Percentiles rank a stretch among this genome's conserved stretches.
Conservation (phyloP, 2,329 filamentous ascomycete species). For the Incumbomyces delicatus region DNA sequence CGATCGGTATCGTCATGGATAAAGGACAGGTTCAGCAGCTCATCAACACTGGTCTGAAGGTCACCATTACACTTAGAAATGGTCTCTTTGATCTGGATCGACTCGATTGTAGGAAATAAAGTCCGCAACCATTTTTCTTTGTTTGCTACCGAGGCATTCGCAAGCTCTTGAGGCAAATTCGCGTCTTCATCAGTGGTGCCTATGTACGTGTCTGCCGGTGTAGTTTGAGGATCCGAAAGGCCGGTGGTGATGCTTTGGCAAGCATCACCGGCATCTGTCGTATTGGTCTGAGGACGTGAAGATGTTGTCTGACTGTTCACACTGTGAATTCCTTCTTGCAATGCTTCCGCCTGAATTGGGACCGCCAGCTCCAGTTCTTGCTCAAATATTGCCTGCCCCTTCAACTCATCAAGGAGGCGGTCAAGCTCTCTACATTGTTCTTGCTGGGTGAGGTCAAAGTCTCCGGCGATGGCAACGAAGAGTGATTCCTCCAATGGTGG, state of each 20-base stretch:
- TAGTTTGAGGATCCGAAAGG: conserved; percentile 14
- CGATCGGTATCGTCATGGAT: conserved; percentile 58
- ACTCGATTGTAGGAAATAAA: conserved; percentile 63
- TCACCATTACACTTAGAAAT: conserved; percentile 60
- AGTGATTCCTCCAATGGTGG: conserved; percentile 67
- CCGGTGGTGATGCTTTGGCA: conserved; percentile 18
- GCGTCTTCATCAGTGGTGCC: not conserved
- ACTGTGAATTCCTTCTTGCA: not conserved
- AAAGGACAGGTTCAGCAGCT: conserved; percentile 68
- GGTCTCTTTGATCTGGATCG: conserved; percentile 55
- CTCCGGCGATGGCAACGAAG: conserved; percentile 63
- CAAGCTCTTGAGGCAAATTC: conserved; percentile 8
- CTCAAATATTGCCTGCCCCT: conserved; percentile 53
- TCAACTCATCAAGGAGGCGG: conserved; percentile 52
- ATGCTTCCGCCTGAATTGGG: not conserved
- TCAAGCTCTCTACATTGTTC: conserved; percentile 42
- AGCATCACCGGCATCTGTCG: conserved; percentile 9
- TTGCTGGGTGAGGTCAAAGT: conserved; percentile 55
- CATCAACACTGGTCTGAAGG: conserved; percentile 62
- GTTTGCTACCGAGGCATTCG: conserved; percentile 35
- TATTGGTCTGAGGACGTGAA: conserved; percentile 1
- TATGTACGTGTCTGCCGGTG: not conserved
- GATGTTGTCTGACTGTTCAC: conserved; percentile 3
- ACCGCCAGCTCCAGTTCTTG: conserved; percentile 48
- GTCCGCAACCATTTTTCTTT: conserved; percentile 55